phyloP scores from a whole-genome alignment of 139 green algal species.

The Tetradesmus obliquus region DNA sequence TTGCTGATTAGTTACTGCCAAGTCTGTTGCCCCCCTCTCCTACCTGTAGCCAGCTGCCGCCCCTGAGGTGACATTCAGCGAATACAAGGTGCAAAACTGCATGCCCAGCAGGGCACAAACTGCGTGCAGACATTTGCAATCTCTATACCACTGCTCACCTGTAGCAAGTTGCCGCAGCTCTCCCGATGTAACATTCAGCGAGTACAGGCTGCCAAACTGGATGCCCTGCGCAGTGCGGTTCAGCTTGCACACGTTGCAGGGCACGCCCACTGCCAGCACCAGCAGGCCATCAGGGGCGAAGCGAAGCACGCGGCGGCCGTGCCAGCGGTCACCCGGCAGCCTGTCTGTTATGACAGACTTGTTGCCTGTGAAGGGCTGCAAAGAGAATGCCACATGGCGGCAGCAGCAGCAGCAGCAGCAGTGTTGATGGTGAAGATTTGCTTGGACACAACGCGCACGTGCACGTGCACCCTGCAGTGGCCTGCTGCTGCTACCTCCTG shows the following conservation, averaged over 20 bases:
- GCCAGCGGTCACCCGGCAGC: not conserved
- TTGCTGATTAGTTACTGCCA: no score
- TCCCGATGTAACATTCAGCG: conserved; percentile 7
- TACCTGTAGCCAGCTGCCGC: no score
- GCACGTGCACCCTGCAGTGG: no score
- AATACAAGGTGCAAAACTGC: conserved; percentile 11
- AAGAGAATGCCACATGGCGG: not conserved
- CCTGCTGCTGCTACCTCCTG: no score
- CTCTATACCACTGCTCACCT: not conserved
- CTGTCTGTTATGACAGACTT: conserved; percentile 14
- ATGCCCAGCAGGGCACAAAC: not conserved
- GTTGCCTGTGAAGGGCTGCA: conserved; percentile 22
- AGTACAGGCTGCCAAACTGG: conserved; percentile 17
- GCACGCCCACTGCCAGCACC: not conserved
- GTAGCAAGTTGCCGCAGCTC: not conserved
- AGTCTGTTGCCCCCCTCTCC: no score
- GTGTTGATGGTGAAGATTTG: not conserved
- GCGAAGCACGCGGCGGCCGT: conserved; percentile 5
- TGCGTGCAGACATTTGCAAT: no score
- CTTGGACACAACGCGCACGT: no score
- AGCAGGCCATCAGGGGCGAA: conserved; percentile 10
- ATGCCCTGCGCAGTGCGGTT: not conserved
- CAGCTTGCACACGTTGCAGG: conserved; percentile 23
- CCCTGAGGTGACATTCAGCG: not conserved
- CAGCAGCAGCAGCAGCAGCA: conserved; percentile 17